These are phyloP conservation scores for Colletotrichum scovillei DNA, from an alignment of 2,329 filamentous ascomycete genomes.

Conservation along the genomic window DNA sequence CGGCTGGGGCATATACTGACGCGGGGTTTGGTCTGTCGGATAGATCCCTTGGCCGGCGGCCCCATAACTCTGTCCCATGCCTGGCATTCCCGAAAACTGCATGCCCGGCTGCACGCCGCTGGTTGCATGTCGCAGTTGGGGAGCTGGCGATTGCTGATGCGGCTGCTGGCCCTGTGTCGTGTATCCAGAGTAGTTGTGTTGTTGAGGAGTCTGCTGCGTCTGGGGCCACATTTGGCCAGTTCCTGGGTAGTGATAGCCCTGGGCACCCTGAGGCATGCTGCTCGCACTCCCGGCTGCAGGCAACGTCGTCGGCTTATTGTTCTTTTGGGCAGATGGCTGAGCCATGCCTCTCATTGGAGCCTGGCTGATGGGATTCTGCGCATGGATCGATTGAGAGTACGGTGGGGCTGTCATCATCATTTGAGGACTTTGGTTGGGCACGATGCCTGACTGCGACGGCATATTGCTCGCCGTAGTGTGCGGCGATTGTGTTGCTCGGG, in stretches of 20 bases:
- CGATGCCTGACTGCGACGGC: slow-evolving; percentile 67
- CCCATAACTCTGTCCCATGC: slow-evolving; percentile 69
- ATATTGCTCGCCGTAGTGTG: slow-evolving; percentile 65
- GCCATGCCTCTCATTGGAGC: slow-evolving; percentile 78
- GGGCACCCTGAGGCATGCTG: slow-evolving; percentile 62
- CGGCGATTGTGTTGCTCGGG: slow-evolving; percentile 68
- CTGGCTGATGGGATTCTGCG: slow-evolving; percentile 78
- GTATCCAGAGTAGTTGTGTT: slow-evolving; percentile 63
- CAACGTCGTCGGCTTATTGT: slow-evolving; percentile 72
- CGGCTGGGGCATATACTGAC: slow-evolving; percentile 76
- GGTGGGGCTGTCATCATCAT: slow-evolving; percentile 73
- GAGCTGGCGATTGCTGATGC: slow-evolving; percentile 66
- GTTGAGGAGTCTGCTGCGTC: slow-evolving; percentile 70
- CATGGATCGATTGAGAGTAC: slow-evolving; percentile 78
- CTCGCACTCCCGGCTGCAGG: slow-evolving; percentile 57
- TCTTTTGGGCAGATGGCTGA: slow-evolving; percentile 71
- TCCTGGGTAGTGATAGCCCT: slow-evolving; percentile 72
- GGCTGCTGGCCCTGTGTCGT: slow-evolving; percentile 64
- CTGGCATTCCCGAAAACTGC: slow-evolving; percentile 73
- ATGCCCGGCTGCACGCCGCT: slow-evolving; percentile 67
- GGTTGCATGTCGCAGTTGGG: slow-evolving; percentile 69
- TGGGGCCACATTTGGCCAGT: slow-evolving; percentile 75
- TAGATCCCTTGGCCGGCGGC: slow-evolving; percentile 67
- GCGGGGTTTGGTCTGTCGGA: slow-evolving; percentile 70
- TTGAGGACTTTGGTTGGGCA: slow-evolving; percentile 73